Evolutionary conservation across 2,329 filamentous ascomycete species (phyloP).

Genomic region (Simplicillium aogashimaense): DNA sequence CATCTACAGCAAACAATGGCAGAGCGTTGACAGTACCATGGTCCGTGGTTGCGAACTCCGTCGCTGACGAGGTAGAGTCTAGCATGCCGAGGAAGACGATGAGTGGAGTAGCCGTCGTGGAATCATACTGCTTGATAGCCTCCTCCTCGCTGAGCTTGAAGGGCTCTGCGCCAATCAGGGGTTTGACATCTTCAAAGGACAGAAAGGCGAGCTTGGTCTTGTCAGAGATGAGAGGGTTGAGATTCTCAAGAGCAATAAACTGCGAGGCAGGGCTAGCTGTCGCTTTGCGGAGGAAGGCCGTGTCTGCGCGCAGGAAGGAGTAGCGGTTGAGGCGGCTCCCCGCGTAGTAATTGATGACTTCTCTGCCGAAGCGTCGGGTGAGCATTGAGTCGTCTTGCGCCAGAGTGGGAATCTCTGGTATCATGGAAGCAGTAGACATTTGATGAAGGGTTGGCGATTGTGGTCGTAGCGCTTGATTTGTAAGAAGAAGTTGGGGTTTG

Average conservation of each 20-base stretch:
- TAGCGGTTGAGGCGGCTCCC: constrained; percentile 70
- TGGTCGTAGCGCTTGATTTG: constrained; percentile 2
- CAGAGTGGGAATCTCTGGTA: constrained; percentile 34
- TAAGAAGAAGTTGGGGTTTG: not conserved
- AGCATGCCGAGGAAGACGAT: constrained; percentile 81
- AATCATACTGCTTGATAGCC: constrained; percentile 64
- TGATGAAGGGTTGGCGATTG: not conserved
- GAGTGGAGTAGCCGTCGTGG: constrained; percentile 53
- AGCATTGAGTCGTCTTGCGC: constrained; percentile 54
- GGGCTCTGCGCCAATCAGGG: constrained; percentile 60
- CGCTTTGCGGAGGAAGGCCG: constrained; percentile 58
- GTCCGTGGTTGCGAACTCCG: constrained; percentile 16
- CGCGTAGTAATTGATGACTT: constrained; percentile 77
- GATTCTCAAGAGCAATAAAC: constrained; percentile 71
- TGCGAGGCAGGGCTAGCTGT: constrained; percentile 53
- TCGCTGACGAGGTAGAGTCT: constrained; percentile 37
- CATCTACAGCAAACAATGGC: constrained; percentile 84
- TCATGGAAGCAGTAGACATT: constrained; percentile 20
- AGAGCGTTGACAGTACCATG: constrained; percentile 66
- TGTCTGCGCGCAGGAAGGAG: constrained; percentile 65
- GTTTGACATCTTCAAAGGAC: constrained; percentile 56
- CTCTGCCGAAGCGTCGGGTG: constrained; percentile 66
- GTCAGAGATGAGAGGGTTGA: constrained; percentile 58
- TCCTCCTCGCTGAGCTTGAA: constrained; percentile 67
- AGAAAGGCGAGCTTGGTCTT: constrained; percentile 57